Percentiles rank a stretch among this genome's conserved stretches.
Evolutionary conservation across 352 stramenopile species (phyloP).

Genomic region (Pilasporangium apinafurcum): DNA sequence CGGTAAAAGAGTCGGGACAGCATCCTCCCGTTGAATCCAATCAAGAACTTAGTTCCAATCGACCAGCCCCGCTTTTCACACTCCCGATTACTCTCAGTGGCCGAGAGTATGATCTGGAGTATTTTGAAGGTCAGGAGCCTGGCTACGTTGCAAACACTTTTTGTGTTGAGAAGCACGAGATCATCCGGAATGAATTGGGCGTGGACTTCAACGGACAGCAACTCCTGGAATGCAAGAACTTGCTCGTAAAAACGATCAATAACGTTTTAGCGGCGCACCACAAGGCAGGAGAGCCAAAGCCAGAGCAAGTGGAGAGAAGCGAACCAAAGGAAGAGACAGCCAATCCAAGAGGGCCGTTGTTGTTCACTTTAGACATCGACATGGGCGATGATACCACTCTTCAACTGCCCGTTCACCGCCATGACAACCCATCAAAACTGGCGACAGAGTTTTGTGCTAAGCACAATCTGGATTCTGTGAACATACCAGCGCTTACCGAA

Average conservation of each 20-base stretch:
- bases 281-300: neutral
- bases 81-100: constrained; percentile 54
- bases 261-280: neutral
- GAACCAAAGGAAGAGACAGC: constrained; percentile 3
- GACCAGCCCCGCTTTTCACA: constrained; percentile 26
- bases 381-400: constrained; percentile 36
- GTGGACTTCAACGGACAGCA: constrained; percentile 52
- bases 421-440: constrained; percentile 38
- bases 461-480: constrained; percentile 43
- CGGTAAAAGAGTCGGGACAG: too few relatives aligned
- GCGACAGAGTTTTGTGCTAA: constrained; percentile 52
- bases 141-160: constrained; percentile 54
- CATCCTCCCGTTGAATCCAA: neutral
- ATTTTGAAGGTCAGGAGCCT: constrained; percentile 55
- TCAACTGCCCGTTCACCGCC: constrained; percentile 37
- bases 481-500: constrained; percentile 51
- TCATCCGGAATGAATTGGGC: constrained; percentile 38
- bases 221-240: constrained; percentile 50
- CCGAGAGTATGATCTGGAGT: constrained; percentile 54
- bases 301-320: constrained; percentile 1
- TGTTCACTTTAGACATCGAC: constrained; percentile 74
- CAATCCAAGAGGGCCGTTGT: constrained; percentile 16
- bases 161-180: constrained; percentile 65
- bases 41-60: constrained; percentile 1
- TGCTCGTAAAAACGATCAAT: constrained; percentile 24